Evolutionary conservation across 1,139 yeast species (phyloP), one percentile per base, ranked within the genome.

Genomic region (Pichia terricola): DNA sequence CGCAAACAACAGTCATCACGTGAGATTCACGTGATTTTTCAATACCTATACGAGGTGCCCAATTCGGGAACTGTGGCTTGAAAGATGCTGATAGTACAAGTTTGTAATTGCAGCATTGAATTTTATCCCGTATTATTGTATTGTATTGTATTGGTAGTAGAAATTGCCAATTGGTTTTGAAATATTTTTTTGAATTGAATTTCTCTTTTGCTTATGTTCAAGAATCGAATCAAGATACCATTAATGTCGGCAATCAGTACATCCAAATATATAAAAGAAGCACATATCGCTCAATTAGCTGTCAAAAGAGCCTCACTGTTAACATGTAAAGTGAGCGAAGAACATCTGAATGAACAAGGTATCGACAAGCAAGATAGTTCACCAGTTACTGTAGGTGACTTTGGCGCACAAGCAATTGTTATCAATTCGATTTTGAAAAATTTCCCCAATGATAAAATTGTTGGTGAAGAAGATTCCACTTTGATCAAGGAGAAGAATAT

Each of bases 381-480:
- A 2, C 99, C 99, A 1, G 99, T 91, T 11, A 91, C 99, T 1
- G 75, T 91, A 41, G 98, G 97, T 26, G 99, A 91, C 61, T 91
- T 83, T 61, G 96, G 95, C 4, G 91, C 96, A 0, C 99, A 91
- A 60, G 96, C 96, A 0, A 77, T 91, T 41, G 81, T 91, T 47
- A 89, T 87, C 64, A 77, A 85, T 49, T 94, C 96, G 3, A 75
- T 91, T 50, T 74, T 77, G 55, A 64, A 75, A 45, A 83, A 80
- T 52, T 91, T 91, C 67, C 96, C 96, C 3, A 53, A 60, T 4
- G 98, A 91, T 61, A 81, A 79, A 49, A 78, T 91, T 48, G 95
- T 94, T 3, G 99, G 97, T 26, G 99, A 91, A 62, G 99, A 91
- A 62, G 91, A 86, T 52, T 81, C 96, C 1, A 76, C 76, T 34